Evolutionary conservation across 257 asterid species (phyloP).

Genomic region (Gentiana straminea): DNA sequence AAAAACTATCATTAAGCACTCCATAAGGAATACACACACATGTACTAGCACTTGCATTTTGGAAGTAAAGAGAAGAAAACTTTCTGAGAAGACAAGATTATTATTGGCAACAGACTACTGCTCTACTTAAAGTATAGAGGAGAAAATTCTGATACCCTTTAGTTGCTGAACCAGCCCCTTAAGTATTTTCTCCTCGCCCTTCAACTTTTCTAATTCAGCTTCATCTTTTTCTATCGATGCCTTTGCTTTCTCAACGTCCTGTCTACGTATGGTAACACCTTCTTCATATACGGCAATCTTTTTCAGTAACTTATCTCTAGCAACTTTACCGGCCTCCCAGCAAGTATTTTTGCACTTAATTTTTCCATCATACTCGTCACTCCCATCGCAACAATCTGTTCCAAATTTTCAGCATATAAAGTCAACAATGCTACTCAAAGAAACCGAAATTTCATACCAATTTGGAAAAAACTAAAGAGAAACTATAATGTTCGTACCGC

Average conservation of each 20-base stretch:
- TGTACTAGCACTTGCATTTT: too few relatives aligned
- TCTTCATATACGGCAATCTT: constrained; percentile 62
- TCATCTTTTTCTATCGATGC: constrained; percentile 58
- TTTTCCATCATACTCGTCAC: constrained; percentile 89
- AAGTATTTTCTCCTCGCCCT: constrained; percentile 68
- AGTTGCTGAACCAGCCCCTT: constrained; percentile 69
- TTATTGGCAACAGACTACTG: too few relatives aligned
- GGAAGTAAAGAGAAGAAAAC: too few relatives aligned
- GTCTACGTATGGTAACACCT: constrained; percentile 60
- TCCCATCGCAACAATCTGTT: constrained; percentile 98
- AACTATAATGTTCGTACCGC: constrained; percentile 41
- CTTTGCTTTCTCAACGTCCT: constrained; percentile 63
- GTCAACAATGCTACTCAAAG: too few relatives aligned
- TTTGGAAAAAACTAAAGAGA: background rate
- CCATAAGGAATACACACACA: too few relatives aligned
- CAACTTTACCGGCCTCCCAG: constrained; percentile 94
- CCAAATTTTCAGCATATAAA: background rate
- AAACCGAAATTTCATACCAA: too few relatives aligned
- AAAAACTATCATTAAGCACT: too few relatives aligned
- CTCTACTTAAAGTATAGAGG: background rate
- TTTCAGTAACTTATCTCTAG: constrained; percentile 77
- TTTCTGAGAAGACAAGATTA: too few relatives aligned
- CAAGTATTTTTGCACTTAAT: constrained; percentile 73
- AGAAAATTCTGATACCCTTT: constrained; percentile 38
- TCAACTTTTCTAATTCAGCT: constrained; percentile 63